Evolutionary conservation across 2,329 filamentous ascomycete species (phyloP).

Genomic region (Xylariaceae sp.): DNA sequence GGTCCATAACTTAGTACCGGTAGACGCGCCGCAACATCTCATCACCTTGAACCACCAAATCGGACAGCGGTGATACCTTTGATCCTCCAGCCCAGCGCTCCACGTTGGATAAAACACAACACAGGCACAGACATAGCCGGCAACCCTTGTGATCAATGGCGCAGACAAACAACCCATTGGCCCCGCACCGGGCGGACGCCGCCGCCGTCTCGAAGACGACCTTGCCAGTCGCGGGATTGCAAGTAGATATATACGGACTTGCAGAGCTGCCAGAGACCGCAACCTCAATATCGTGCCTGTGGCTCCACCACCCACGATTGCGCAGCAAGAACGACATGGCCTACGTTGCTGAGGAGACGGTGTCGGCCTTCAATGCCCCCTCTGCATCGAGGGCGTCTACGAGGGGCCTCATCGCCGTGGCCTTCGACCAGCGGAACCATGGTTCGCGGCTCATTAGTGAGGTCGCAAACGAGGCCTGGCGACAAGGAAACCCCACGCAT

Average conservation of each 20-base stretch:
- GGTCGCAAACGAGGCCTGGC: slow-evolving; percentile 73
- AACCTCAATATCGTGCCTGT: slow-evolving; percentile 69
- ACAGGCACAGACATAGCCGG: not conserved
- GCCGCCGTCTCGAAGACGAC: slow-evolving; percentile 57
- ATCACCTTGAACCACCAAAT: not conserved
- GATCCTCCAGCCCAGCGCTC: not conserved
- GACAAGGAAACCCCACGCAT: slow-evolving; percentile 71
- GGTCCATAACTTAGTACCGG: not conserved
- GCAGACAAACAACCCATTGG: slow-evolving; percentile 17
- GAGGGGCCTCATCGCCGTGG: slow-evolving; percentile 69
- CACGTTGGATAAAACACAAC: not conserved
- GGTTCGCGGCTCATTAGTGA: slow-evolving; percentile 66
- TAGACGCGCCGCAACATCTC: not conserved
- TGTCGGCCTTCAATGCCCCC: slow-evolving; percentile 64
- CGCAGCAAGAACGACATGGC: slow-evolving; percentile 69
- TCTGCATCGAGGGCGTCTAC: slow-evolving; percentile 20
- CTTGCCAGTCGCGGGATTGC: slow-evolving; percentile 71
- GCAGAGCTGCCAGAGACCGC: slow-evolving; percentile 58
- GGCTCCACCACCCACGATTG: slow-evolving; percentile 81
- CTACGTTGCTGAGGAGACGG: slow-evolving; percentile 63
- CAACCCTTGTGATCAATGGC: slow-evolving; percentile 6
- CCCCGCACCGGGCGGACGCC: not conserved
- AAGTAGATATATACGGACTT: slow-evolving; percentile 76
- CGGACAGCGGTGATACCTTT: not conserved
- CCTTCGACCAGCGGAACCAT: slow-evolving; percentile 93